Evolutionary conservation across 2,329 filamentous ascomycete genomes (phyloP), one percentile per base, ranked within the genome.

Genomic region (Colletotrichum sp.): DNA sequence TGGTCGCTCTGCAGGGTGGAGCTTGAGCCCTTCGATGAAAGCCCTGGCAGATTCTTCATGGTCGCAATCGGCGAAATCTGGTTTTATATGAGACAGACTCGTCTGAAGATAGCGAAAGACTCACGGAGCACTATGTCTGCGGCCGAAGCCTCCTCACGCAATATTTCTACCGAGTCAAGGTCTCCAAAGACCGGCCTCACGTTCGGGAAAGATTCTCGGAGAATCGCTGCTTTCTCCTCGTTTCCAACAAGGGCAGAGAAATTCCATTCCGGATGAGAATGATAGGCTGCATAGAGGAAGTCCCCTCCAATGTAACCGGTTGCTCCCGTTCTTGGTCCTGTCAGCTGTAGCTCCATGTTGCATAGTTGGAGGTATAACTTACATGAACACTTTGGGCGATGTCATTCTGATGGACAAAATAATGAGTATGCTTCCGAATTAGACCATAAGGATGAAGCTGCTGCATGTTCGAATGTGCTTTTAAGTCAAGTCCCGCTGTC

Each of bases 21-120:
- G 12, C n/a, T 24, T 52, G n/a, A 52, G 43, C 0, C 43, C 43
- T 52, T 14, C n/a, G 4, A 52, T 7, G n/a, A 52, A 52, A 0
- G 43, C 43, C 0, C n/a, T 7, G 1, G n/a, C 43, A 52, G 43
- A 52, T 1, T 7, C 43, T 2, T 52, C n/a, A 0, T 52, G 43
- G 3, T 52, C 43, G 43, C 43, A 52, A 13, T 52, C 43, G 43
- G 43, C 43, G 43, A 52, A 52, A 13, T 52, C 43, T 52, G 13
- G 0, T 13, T 21, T 4, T 0, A 0, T 21, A 2, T 21, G 2
- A 48, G 43, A 48, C 2, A 4, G 4, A 48, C n/a, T n/a, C n/a
- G n/a, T n/a, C n/a, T n/a, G n/a, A n/a, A n/a, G n/a, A n/a, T n/a
- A n/a, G n/a, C n/a, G n/a, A n/a, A n/a, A n/a, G n/a, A n/a, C n/a